Conservation (phyloP, 805 yeast genomes). For the Candida koratica region DNA sequence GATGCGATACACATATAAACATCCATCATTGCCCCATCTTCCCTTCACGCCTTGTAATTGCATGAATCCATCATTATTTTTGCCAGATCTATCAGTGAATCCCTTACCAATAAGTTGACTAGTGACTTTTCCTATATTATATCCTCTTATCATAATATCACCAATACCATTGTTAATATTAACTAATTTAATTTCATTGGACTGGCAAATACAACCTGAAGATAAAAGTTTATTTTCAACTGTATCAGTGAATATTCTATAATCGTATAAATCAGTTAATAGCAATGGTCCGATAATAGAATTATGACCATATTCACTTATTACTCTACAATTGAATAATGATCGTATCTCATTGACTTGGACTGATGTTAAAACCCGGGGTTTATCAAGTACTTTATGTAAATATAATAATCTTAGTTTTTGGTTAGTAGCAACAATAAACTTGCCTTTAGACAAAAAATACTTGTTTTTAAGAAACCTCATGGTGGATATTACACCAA, state of each 20-base stretch:
- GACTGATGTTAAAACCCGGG: not conserved
- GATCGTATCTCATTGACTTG: conserved; percentile 42
- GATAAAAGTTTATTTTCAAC: conserved; percentile 28
- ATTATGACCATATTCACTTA: conserved; percentile 45
- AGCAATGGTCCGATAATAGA: conserved; percentile 56
- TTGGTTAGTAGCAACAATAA: conserved; percentile 21
- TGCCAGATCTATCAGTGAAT: conserved; percentile 10
- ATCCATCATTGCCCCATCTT: conserved; percentile 67
- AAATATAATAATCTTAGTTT: conserved; percentile 40
- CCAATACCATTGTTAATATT: conserved; percentile 42
- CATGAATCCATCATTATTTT: conserved; percentile 37
- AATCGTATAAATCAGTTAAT: conserved; percentile 59
- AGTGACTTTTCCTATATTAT: conserved; percentile 53
- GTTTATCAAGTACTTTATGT: conserved; percentile 22
- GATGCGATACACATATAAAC: conserved; percentile 46
- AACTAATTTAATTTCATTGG: conserved; percentile 56
- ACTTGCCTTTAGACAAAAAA: conserved; percentile 48
- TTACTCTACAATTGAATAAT: conserved; percentile 45
- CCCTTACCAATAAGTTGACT: conserved; percentile 17
- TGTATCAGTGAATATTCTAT: conserved; percentile 40
- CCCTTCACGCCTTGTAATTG: conserved; percentile 47
- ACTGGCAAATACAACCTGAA: conserved; percentile 57
- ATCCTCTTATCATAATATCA: conserved; percentile 56
- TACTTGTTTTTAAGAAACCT: conserved; percentile 34
- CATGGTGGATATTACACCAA: conserved; percentile 17